Percentiles rank a stretch among this genome's conserved stretches.
Conservation (phyloP, 2,329 filamentous ascomycete genomes). For the Chalaropsis ovoidea region DNA sequence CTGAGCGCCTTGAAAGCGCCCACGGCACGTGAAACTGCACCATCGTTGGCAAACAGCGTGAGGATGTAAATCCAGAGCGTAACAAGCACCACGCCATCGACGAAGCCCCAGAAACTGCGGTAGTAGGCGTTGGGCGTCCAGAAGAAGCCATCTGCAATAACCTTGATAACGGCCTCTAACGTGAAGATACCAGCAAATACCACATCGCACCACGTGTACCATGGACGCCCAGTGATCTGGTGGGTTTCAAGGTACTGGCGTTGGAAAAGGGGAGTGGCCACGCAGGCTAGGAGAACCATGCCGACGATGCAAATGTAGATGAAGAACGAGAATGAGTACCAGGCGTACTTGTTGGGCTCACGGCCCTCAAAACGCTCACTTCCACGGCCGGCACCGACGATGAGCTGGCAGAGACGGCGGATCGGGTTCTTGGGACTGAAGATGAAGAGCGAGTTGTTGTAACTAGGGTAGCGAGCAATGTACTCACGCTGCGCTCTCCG, state of each 20-base stretch:
- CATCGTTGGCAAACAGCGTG: conserved; percentile 70
- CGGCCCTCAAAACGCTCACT: conserved; percentile 79
- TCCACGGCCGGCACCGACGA: conserved; percentile 86
- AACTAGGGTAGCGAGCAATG: conserved; percentile 71
- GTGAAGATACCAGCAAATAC: conserved; percentile 82
- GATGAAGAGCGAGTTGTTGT: conserved; percentile 85
- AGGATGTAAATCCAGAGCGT: conserved; percentile 93
- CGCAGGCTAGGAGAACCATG: conserved; percentile 93
- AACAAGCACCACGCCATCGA: conserved; percentile 81
- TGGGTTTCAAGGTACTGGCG: conserved; percentile 65
- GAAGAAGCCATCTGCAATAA: conserved; percentile 88
- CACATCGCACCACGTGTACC: conserved; percentile 92
- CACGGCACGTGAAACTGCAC: conserved; percentile 76
- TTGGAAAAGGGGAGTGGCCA: conserved; percentile 91
- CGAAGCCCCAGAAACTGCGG: conserved; percentile 91
- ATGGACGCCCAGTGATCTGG: conserved; percentile 37
- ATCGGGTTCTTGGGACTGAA: conserved; percentile 71
- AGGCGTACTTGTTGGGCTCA: conserved; percentile 76
- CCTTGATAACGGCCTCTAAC: conserved; percentile 77
- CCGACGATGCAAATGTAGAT: conserved; percentile 89
- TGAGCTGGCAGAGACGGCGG: conserved; percentile 70
- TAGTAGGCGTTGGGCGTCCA: conserved; percentile 98
- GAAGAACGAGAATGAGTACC: conserved; percentile 88
- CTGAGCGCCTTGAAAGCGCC: conserved; percentile 95
- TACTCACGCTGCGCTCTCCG: conserved; percentile 88